Conservation (phyloP, 2,329 filamentous ascomycete species). For the Penicillium sp. region DNA sequence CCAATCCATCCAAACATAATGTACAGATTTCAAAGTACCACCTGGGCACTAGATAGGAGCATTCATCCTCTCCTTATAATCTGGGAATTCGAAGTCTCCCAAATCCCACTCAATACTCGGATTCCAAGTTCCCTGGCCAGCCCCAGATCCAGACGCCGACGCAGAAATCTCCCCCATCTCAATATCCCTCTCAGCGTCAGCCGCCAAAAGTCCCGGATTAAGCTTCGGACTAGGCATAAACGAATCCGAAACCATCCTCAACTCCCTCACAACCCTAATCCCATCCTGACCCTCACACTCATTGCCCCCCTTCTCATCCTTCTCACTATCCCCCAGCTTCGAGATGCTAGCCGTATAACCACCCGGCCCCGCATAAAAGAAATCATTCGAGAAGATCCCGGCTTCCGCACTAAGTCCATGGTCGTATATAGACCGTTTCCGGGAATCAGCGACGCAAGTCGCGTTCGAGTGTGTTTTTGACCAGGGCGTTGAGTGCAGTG, state of each 20-base stretch:
- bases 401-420: slow-evolving; percentile 2
- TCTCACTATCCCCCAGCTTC: slow-evolving; percentile 14
- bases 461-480: slow-evolving; percentile 12
- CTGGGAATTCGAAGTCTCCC: slow-evolving; percentile 24
- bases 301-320: slow-evolving; percentile 10
- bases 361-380: slow-evolving; percentile 15
- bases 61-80: slow-evolving; percentile 27
- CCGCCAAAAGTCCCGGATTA: not conserved
- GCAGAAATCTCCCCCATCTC: not conserved
- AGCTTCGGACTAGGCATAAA: not conserved
- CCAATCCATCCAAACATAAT: not conserved
- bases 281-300: slow-evolving; percentile 14
- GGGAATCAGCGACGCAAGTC: slow-evolving; percentile 6
- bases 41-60: slow-evolving; percentile 14
- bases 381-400: slow-evolving; percentile 17
- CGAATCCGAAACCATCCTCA: slow-evolving; percentile 26
- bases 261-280: slow-evolving; percentile 31
- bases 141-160: not conserved
- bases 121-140: not conserved
- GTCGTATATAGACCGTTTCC: slow-evolving; percentile 12
- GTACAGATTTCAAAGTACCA: not conserved
- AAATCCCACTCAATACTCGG: slow-evolving; percentile 21
- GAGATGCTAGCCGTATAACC: slow-evolving; percentile 29
- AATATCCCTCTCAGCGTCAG: not conserved
- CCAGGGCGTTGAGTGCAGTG: slow-evolving; percentile 10